Conservation (phyloP, 768 basidiomycete species). For the Suillus plorans region DNA sequence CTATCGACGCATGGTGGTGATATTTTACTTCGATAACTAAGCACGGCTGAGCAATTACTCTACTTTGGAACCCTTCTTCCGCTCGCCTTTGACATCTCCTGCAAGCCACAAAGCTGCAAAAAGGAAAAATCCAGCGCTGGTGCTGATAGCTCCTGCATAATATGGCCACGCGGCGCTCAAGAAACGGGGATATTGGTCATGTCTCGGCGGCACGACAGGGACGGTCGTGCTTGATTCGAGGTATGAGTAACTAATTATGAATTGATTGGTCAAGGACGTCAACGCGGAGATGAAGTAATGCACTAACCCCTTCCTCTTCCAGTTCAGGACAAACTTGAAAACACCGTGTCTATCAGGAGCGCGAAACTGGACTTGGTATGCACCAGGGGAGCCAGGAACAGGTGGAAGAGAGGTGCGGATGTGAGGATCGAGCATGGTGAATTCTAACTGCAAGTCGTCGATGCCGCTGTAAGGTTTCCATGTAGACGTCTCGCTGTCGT, state of each 20-base stretch:
- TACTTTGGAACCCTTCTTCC: slow-evolving; percentile 43
- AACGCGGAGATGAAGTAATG: not conserved
- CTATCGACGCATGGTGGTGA: not conserved
- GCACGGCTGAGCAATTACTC: slow-evolving; percentile 17
- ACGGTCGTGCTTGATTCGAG: slow-evolving; percentile 74
- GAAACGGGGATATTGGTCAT: slow-evolving; percentile 96
- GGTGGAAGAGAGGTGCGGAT: slow-evolving; percentile 76
- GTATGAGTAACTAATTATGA: slow-evolving; percentile 60
- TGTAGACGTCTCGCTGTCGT: slow-evolving; percentile 47
- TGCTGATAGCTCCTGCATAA: slow-evolving; percentile 88
- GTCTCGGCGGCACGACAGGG: slow-evolving; percentile 88
- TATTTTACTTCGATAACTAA: slow-evolving; percentile 6
- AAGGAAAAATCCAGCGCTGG: slow-evolving; percentile 78
- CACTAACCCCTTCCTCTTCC: slow-evolving; percentile 84
- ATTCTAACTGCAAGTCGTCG: slow-evolving; percentile 87
- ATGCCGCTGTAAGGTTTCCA: slow-evolving; percentile 78
- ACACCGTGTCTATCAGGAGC: slow-evolving; percentile 96
- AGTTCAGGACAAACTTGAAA: slow-evolving; percentile 93
- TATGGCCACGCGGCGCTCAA: slow-evolving; percentile 96
- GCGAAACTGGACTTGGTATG: slow-evolving; percentile 82
- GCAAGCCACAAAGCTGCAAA: slow-evolving; percentile 89
- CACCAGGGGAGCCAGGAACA: slow-evolving; percentile 54
- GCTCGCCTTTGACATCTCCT: slow-evolving; percentile 69
- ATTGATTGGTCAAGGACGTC: not conserved
- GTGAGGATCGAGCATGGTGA: slow-evolving; percentile 99